Base-by-base conservation (phyloP, 1,139 yeast species). In the Sugiyamaella xylanicola region DNA sequence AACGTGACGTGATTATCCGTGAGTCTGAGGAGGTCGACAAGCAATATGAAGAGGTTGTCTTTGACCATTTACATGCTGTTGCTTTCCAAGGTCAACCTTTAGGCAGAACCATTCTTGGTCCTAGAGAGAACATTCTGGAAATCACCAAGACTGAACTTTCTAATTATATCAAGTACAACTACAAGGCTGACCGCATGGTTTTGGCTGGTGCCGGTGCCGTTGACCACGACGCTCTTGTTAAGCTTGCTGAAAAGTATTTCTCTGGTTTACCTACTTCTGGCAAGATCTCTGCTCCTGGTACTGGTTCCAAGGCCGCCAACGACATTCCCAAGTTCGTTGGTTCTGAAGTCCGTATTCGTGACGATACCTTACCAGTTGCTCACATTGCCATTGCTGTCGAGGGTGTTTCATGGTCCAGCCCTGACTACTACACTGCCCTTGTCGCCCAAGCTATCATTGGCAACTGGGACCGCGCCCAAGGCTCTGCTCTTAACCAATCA, bases 21-120 rank as follows among this genome's bases (percentile, higher is more conserved):
- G 99, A 93, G 74, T 84, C 95, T 65, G 99, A 95, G 72, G 99
- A 93, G 74, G 98, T 93, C 57, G 98, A 92, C 72, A 93, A 92
- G 75, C 91, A 90, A 95, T 88, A 89, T 69, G 99, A 93, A 71
- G 99, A 93, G 72, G 98, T 93, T 47, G 96, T 95, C 13, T 95
- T 95, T 72, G 99, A 93, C 74, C 96, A 95, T 72, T 78, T 93
- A 57, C 99, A 93, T 74, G 90, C 96, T 44, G 90, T 92, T 29
- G 92, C 96, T 7, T 93, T 83, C 76, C 88, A 83, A 70, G 85
- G 83, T 62, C 99, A 95, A 73, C 96, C 97, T 53, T 79, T 93
- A 62, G 99, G 99, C 22, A 85, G 98, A 73, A 95, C 99, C n/a
- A 93, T 93, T 60, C 77, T 93, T 60, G 99, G 99, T 0, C 99